Conservation (phyloP, 768 basidiomycete species). For the Kwoniella bestiolae region DNA sequence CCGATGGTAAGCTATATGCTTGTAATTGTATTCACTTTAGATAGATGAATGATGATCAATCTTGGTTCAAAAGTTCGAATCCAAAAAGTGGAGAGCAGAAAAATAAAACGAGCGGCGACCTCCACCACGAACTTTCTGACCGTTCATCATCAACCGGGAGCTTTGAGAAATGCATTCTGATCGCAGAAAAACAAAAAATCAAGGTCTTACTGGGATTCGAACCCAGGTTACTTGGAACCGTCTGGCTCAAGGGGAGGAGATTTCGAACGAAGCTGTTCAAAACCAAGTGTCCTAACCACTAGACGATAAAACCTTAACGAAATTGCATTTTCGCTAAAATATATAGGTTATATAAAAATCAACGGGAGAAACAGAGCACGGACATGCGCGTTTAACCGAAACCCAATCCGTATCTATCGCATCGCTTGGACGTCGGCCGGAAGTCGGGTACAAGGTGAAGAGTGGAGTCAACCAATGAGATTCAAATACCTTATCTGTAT, state of each 20-base stretch:
- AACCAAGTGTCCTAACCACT: slow-evolving; percentile 27
- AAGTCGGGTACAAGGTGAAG: not conserved
- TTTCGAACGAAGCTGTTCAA: slow-evolving; percentile 19
- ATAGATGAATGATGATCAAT: slow-evolving; percentile 15
- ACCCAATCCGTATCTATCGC: too few species aligned
- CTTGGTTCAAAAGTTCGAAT: not conserved
- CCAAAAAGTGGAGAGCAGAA: slow-evolving; percentile 22
- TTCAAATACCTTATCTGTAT: slow-evolving; percentile 8
- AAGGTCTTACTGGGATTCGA: slow-evolving; percentile 24
- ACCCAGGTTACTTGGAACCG: slow-evolving; percentile 25
- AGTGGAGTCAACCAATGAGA: slow-evolving; percentile 6
- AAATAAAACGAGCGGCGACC: not conserved
- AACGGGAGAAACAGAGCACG: not conserved
- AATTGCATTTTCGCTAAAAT: not conserved
- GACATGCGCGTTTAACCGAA: not conserved
- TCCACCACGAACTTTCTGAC: too few species aligned
- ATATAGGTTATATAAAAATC: not conserved
- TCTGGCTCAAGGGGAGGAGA: slow-evolving; percentile 15
- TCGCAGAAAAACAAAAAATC: slow-evolving; percentile 2
- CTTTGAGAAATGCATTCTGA: not conserved
- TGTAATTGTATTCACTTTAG: not conserved
- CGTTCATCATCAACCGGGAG: not conserved
- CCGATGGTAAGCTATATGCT: not conserved
- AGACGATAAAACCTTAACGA: slow-evolving; percentile 13
- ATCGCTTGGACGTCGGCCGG: not conserved